phyloP scores from a whole-genome alignment of 495 filamentous ascomycete species.

The Daldinia caldariorum region DNA sequence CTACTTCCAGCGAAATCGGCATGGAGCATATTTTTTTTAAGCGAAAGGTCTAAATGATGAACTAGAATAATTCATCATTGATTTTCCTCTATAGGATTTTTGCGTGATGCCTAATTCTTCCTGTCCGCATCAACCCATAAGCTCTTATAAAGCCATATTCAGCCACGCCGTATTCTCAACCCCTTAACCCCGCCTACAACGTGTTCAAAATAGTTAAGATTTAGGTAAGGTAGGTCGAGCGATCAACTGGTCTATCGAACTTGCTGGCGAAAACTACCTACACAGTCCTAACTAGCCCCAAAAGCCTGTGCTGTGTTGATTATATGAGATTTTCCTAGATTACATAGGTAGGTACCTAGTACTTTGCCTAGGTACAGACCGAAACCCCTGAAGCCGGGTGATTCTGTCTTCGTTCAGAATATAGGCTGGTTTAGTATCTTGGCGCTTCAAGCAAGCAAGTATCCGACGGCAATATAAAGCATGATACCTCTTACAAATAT shows the following conservation, averaged over 20 bases:
- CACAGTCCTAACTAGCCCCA: not conserved
- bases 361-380: slow-evolving; percentile 68
- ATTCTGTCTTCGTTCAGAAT: slow-evolving; percentile 79
- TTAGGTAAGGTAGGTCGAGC: no score
- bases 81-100: no score
- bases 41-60: not conserved
- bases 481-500: not conserved
- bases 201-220: no score
- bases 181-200: no score
- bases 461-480: not conserved
- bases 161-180: no score
- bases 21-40: not conserved
- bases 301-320: slow-evolving; percentile 75
- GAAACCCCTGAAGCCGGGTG: slow-evolving; percentile 70
- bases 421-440: slow-evolving; percentile 86
- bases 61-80: no score
- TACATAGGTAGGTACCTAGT: no score
- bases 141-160: no score
- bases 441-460: slow-evolving; percentile 74
- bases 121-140: no score
- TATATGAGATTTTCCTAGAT: slow-evolving; percentile 88
- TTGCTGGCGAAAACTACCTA: no score
- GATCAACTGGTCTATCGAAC: no score
- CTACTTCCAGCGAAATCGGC: not conserved
- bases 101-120: no score